Percentiles rank a stretch among this genome's conserved stretches.
phyloP scores from a whole-genome alignment of 2,329 filamentous ascomycete genomes.

The Escovopsis sp. region DNA sequence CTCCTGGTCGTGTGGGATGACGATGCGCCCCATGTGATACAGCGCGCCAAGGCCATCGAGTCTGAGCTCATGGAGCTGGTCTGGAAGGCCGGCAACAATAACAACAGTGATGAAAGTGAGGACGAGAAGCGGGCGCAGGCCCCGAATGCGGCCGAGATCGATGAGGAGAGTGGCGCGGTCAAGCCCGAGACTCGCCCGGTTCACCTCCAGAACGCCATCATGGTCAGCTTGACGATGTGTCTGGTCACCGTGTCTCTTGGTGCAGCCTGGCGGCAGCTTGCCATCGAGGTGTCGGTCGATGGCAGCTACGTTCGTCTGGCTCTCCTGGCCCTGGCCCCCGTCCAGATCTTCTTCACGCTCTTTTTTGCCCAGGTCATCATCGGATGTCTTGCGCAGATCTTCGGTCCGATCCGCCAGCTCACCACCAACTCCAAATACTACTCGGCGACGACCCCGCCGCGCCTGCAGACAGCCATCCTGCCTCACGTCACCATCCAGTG shows the following conservation, averaged over 20 bases:
- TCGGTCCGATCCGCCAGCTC: constrained; percentile 62
- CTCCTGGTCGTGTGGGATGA: constrained; percentile 74
- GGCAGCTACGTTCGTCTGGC: constrained; percentile 46
- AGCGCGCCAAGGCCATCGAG: constrained; percentile 58
- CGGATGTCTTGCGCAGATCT: constrained; percentile 59
- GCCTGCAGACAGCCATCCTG: constrained; percentile 41
- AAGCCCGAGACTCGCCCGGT: constrained; percentile 51
- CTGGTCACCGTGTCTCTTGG: constrained; percentile 54
- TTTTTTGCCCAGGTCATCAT: constrained; percentile 71
- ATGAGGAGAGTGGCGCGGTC: constrained; percentile 56
- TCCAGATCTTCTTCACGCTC: constrained; percentile 69
- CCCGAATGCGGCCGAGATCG: constrained; percentile 41
- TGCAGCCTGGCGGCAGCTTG: constrained; percentile 54
- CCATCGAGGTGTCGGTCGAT: constrained; percentile 54
- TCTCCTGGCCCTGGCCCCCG: constrained; percentile 49
- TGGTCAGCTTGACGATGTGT: constrained; percentile 52
- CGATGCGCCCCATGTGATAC: constrained; percentile 55
- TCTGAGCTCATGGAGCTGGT: constrained; percentile 64
- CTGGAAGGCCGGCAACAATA: constrained; percentile 47
- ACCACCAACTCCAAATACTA: constrained; percentile 68
- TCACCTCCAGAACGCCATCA: constrained; percentile 53
- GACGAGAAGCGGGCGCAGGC: constrained; percentile 34
- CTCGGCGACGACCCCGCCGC: constrained; percentile 53
- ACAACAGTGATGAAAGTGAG: constrained; percentile 36
- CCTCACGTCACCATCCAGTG: constrained; percentile 74